Evolutionary conservation across 2,329 filamentous ascomycete genomes (phyloP).

Genomic region (Hirsutella minnesotensis): DNA sequence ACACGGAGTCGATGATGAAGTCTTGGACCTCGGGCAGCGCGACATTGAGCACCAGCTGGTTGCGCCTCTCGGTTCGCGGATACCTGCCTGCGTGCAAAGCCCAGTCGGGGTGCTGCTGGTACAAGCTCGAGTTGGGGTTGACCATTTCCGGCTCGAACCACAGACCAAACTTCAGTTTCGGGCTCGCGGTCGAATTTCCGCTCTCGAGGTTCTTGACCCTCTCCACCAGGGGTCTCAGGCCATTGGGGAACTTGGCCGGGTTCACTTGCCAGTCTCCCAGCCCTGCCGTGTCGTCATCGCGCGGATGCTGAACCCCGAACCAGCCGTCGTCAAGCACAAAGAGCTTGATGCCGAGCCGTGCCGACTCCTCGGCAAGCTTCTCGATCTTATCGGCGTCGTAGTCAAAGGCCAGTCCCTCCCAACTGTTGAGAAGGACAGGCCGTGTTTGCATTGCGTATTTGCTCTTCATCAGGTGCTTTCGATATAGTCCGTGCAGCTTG

Average conservation of each 20-base stretch:
- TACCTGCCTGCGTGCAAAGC: slow-evolving; percentile 45
- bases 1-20: slow-evolving; percentile 44
- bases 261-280: slow-evolving; percentile 54
- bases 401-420: slow-evolving; percentile 51
- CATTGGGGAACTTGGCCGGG: slow-evolving; percentile 44
- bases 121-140: slow-evolving; percentile 48
- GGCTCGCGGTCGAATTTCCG: slow-evolving; percentile 29
- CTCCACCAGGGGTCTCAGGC: slow-evolving; percentile 37
- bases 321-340: slow-evolving; percentile 58
- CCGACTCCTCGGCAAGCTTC: slow-evolving; percentile 41
- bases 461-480: slow-evolving; percentile 46
- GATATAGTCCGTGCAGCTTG: slow-evolving; percentile 48
- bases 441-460: slow-evolving; percentile 38
- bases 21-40: slow-evolving; percentile 50
- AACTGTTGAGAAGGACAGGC: slow-evolving; percentile 50
- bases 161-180: slow-evolving; percentile 46
- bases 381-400: slow-evolving; percentile 45
- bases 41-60: slow-evolving; percentile 51
- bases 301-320: slow-evolving; percentile 50
- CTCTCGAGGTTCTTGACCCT: slow-evolving; percentile 37
- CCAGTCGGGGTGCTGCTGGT: slow-evolving; percentile 52
- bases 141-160: slow-evolving; percentile 63
- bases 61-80: slow-evolving; percentile 40
- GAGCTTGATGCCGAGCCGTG: slow-evolving; percentile 46
- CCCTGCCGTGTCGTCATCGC: slow-evolving; percentile 42